A percentile compares a stretch with the other conserved stretches of the same genome.
phyloP scores from a whole-genome alignment of 768 basidiomycete genomes.

The Fomitopsis serialis region DNA sequence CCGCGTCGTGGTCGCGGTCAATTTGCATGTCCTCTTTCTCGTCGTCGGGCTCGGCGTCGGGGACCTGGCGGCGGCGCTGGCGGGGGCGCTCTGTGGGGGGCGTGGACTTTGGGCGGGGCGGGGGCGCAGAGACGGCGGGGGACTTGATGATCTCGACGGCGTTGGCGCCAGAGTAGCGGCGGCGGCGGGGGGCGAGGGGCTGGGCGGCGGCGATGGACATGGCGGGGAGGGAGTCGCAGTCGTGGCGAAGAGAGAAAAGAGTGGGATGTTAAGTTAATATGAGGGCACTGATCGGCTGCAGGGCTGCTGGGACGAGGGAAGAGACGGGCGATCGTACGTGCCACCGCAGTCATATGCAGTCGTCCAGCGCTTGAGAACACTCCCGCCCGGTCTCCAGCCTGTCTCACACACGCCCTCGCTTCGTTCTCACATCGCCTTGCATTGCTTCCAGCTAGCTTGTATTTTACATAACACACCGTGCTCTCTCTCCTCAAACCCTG shows the following conservation, averaged over 20 bases:
- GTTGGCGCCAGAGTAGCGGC: conserved; percentile 46
- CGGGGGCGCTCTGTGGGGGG: conserved; percentile 50
- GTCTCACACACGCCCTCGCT: neutral
- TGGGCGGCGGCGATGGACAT: conserved; percentile 11
- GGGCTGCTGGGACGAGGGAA: neutral
- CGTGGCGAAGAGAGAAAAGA: neutral
- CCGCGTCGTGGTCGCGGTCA: conserved; percentile 22
- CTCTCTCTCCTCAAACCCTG: no score
- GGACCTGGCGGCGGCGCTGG: conserved; percentile 23
- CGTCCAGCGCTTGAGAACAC: neutral
- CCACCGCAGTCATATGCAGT: neutral
- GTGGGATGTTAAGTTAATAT: neutral
- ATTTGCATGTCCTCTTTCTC: conserved; percentile 23
- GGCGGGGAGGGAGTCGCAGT: conserved; percentile 1
- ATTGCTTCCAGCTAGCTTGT: no score
- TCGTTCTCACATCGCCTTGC: neutral
- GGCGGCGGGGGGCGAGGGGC: conserved; percentile 20
- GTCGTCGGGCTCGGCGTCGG: conserved; percentile 19
- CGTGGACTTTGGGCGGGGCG: conserved; percentile 71
- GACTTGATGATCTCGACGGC: conserved; percentile 18
- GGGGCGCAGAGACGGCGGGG: conserved; percentile 34
- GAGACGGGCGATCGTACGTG: neutral
- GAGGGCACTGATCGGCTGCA: neutral
- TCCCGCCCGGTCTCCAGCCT: neutral
- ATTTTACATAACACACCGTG: no score